A percentile compares a stretch with the other conserved stretches of the same genome.
These are phyloP conservation scores for Fusarium sp. DNA, from an alignment of 2,329 filamentous ascomycete species.

Conservation along the genomic window DNA sequence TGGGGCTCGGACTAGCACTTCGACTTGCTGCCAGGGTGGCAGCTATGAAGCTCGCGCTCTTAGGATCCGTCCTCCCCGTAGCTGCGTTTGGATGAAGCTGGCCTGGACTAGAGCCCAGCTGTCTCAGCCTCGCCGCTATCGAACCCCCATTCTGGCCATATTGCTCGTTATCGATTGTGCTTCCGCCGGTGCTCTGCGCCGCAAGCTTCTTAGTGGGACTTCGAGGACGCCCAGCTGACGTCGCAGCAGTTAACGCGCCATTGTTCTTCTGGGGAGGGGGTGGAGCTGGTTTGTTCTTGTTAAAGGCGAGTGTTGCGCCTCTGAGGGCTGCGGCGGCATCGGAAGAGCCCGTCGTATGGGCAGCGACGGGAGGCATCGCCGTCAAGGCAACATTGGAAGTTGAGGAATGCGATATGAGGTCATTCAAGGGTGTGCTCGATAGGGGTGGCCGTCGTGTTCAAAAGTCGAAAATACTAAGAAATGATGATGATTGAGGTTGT, in stretches of 20 bases:
- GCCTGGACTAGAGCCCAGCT: constrained; percentile 41
- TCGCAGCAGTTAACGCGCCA: constrained; percentile 61
- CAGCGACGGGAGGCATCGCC: constrained; percentile 55
- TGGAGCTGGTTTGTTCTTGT: constrained; percentile 53
- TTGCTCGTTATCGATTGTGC: constrained; percentile 45
- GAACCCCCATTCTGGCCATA: constrained; percentile 36
- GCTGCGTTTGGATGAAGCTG: constrained; percentile 38
- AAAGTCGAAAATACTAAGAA: neutral
- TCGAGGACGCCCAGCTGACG: constrained; percentile 54
- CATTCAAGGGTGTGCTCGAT: constrained; percentile 25
- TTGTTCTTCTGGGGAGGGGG: constrained; percentile 50
- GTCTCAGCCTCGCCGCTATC: constrained; percentile 45
- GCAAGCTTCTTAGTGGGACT: constrained; percentile 48
- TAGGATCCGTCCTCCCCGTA: constrained; percentile 53
- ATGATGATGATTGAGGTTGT: neutral
- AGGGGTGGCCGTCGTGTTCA: neutral
- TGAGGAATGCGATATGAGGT: constrained; percentile 27
- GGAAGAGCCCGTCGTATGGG: constrained; percentile 49
- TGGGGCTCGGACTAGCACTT: constrained; percentile 58
- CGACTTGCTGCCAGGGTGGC: constrained; percentile 72
- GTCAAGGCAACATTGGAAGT: constrained; percentile 36
- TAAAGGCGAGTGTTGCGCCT: constrained; percentile 69
- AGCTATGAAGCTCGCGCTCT: constrained; percentile 67
- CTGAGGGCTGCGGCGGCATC: constrained; percentile 63
- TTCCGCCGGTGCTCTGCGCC: constrained; percentile 58